Evolutionary conservation across 768 basidiomycete genomes (phyloP).

Genomic region (Gymnopilus junonius): DNA sequence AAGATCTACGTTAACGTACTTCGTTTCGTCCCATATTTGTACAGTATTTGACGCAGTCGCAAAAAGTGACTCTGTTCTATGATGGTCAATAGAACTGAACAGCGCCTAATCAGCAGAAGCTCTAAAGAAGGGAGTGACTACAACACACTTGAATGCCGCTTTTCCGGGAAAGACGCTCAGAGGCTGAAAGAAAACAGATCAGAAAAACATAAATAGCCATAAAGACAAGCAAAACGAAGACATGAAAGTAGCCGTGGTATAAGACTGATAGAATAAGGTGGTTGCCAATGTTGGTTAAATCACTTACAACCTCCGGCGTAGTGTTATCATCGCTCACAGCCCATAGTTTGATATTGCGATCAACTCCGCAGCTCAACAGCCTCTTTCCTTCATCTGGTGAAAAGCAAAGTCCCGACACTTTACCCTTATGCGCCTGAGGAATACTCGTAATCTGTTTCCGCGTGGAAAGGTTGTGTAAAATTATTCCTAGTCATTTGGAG

Average conservation of each 20-base stretch:
- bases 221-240: conserved; percentile 20
- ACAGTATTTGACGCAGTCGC: conserved; percentile 93
- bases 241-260: neutral
- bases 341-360: conserved; percentile 87
- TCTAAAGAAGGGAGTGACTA: neutral
- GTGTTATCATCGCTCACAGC: conserved; percentile 39
- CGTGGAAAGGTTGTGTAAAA: conserved; percentile 80
- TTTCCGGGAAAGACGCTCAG: conserved; percentile 84
- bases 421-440: conserved; percentile 80
- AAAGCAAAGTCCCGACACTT: conserved; percentile 83
- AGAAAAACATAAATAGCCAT: neutral
- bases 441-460: conserved; percentile 58
- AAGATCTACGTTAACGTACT: conserved; percentile 49
- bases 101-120: neutral
- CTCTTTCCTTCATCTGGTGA: conserved; percentile 55
- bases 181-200: conserved; percentile 46
- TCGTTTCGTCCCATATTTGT: conserved; percentile 98
- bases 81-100: conserved; percentile 90
- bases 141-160: conserved; percentile 83
- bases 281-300: conserved; percentile 37
- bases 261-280: neutral
- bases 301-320: conserved; percentile 39
- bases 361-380: conserved; percentile 81
- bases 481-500: conserved; percentile 59
- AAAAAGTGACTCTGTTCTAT: conserved; percentile 85